Base-by-base conservation (phyloP, 441 rosid genomes). In the Aleurites moluccanus region DNA sequence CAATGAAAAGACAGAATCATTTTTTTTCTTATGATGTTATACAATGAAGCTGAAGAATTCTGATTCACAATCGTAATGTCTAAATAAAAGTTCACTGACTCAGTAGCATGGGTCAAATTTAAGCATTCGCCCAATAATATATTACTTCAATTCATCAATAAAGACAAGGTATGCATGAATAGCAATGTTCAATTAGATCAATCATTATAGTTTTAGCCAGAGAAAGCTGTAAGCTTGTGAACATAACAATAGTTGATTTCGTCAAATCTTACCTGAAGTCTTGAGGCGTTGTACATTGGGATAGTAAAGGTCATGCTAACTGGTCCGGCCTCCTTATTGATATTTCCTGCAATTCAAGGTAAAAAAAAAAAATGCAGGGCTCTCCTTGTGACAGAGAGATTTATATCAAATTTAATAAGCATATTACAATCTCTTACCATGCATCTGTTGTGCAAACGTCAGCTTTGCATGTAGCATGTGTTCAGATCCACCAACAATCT, bases 251-350 rank as follows among this genome's bases (percentile, higher is more conserved):
- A 15, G 27, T 64, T n/a, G 27, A 33, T 59, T 44, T 60, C 14
- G 38, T 60, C 38, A 60, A 60, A 60, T 60, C 81, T 71, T 87
- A 89, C 97, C 91, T 91, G 94, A 74, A 93, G 90, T 76, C 85
- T 85, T 49, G 98, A 93, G 73, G 80, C 86, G 80, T 90, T 93
- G 83, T 88, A 89, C 97, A 91, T 90, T 3, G 97, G 98, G 70
- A 93, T 90, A 0, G 86, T 88, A 83, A 93, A 93, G 23, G 86
- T 93, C 95, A 91, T 88, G 91, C 90, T 93, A 49, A 93, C 92
- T 3, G 96, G 96, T 76, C 97, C 98, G 79, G 89, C 91, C 83
- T 93, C 98, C 85, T 89, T 91, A 0, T 91, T 81, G 75, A 93
- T 86, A 81, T 93, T 93, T 69, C 92, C 96, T 90, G 87, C 23